Conservation (phyloP, 306 rosid species). For the Psophocarpus tetragonolobus region DNA sequence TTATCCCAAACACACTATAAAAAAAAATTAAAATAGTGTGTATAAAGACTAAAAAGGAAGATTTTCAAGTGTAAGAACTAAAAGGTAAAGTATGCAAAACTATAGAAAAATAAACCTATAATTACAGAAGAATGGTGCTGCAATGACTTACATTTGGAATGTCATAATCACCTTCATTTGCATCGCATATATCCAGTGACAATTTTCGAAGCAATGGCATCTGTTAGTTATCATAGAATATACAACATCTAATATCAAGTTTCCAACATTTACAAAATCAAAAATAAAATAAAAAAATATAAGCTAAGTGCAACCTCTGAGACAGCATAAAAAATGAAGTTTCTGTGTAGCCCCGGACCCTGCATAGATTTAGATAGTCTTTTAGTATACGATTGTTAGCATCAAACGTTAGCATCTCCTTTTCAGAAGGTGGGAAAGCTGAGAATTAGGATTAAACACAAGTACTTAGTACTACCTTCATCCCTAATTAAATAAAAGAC, state of each 20-base stretch:
- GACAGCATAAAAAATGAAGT: conserved; percentile 59
- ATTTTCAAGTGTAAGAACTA: too few relatives aligned
- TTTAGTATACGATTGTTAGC: conserved; percentile 12
- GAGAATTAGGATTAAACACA: background rate
- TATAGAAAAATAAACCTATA: too few relatives aligned
- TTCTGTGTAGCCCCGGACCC: conserved; percentile 67
- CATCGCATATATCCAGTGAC: conserved; percentile 80
- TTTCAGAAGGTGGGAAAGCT: background rate
- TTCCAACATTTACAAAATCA: conserved; percentile 26
- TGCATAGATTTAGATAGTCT: too few relatives aligned
- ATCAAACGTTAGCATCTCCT: background rate
- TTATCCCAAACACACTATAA: too few relatives aligned
- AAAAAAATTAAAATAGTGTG: too few relatives aligned
- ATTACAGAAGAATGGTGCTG: background rate
- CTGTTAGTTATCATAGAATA: conserved; percentile 45
- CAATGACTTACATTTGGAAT: conserved; percentile 65
- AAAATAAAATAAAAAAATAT: background rate
- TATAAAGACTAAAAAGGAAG: too few relatives aligned
- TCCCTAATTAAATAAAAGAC: too few relatives aligned
- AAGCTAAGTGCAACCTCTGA: conserved; percentile 56
- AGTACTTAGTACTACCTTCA: too few relatives aligned
- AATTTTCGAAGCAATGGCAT: conserved; percentile 70
- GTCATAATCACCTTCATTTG: conserved; percentile 69
- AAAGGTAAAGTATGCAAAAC: too few relatives aligned
- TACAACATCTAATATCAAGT: background rate